Conservation (phyloP, 129 eudicot genomes). For the Pulicaria dysenterica region DNA sequence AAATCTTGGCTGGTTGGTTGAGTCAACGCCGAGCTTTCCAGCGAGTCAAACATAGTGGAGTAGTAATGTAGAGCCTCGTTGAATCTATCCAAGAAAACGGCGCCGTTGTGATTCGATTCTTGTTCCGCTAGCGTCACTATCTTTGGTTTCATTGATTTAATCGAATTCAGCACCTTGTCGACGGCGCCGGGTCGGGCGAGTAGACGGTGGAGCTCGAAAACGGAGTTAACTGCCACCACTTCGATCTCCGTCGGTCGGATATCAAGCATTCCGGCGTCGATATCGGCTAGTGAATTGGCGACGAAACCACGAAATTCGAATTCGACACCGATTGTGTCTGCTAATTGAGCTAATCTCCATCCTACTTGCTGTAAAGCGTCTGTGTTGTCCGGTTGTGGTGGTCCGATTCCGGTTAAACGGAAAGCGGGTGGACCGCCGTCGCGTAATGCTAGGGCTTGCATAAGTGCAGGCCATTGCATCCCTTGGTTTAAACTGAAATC, state of each 20-base stretch:
- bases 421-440: conserved; percentile 79
- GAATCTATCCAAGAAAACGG: conserved; percentile 65
- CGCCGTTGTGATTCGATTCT: conserved; percentile 74
- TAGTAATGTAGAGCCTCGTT: conserved; percentile 81
- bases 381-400: conserved; percentile 78
- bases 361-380: conserved; percentile 82
- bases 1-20: conserved; percentile 57
- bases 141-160: conserved; percentile 67
- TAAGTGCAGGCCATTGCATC: conserved; percentile 92
- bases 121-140: conserved; percentile 79
- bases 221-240: conserved; percentile 76
- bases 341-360: conserved; percentile 75
- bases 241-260: conserved; percentile 55
- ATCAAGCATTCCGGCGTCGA: conserved; percentile 55
- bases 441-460: conserved; percentile 80
- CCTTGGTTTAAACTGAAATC: conserved; percentile 86
- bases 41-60: conserved; percentile 86
- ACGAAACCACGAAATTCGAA: conserved; percentile 76
- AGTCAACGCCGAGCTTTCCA: conserved; percentile 69
- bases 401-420: conserved; percentile 76
- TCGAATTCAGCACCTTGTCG: conserved; percentile 62
- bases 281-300: conserved; percentile 60
- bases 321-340: conserved; percentile 62
- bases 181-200: conserved; percentile 59
- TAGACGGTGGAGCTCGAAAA: conserved; percentile 74